A percentile compares a stretch with the other conserved stretches of the same genome.
Evolutionary conservation across 2,329 filamentous ascomycete species (phyloP).

Genomic region (Monilinia vaccinii-corymbosi): DNA sequence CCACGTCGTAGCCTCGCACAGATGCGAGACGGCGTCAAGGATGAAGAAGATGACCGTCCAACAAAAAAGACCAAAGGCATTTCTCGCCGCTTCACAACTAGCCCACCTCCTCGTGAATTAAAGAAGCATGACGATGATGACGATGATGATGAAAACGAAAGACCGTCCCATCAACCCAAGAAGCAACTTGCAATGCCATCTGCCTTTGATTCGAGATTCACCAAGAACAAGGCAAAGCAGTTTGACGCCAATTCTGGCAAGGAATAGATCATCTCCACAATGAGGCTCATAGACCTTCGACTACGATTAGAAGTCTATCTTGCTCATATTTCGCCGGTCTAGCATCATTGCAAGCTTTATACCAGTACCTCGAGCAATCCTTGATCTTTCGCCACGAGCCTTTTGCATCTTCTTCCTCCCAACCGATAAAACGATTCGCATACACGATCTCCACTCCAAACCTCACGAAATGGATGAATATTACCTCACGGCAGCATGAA

Average conservation of each 20-base stretch:
- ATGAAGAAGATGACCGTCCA: not conserved
- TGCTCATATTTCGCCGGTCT: not conserved
- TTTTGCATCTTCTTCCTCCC: not conserved
- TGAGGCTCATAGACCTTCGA: accelerated
- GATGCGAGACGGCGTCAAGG: not conserved
- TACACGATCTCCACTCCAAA: not conserved
- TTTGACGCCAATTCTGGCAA: not conserved
- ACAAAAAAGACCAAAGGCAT: not conserved
- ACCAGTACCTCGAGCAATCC: accelerated
- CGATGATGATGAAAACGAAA: not conserved
- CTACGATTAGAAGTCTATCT: not conserved
- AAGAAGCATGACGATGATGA: not conserved
- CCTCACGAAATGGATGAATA: not conserved
- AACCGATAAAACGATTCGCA: not conserved
- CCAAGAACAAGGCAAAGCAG: not conserved
- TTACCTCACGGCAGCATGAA: not conserved
- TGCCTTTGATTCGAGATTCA: not conserved
- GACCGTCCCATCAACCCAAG: too few species aligned
- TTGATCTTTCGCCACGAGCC: too few species aligned
- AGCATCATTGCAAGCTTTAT: accelerated
- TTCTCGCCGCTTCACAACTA: not conserved
- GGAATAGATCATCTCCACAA: not conserved
- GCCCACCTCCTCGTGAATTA: not conserved
- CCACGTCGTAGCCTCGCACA: not conserved
- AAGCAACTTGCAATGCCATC: not conserved